Evolutionary conservation across 768 basidiomycete species (phyloP).

Genomic region (Phlegmacium glaucopus): DNA sequence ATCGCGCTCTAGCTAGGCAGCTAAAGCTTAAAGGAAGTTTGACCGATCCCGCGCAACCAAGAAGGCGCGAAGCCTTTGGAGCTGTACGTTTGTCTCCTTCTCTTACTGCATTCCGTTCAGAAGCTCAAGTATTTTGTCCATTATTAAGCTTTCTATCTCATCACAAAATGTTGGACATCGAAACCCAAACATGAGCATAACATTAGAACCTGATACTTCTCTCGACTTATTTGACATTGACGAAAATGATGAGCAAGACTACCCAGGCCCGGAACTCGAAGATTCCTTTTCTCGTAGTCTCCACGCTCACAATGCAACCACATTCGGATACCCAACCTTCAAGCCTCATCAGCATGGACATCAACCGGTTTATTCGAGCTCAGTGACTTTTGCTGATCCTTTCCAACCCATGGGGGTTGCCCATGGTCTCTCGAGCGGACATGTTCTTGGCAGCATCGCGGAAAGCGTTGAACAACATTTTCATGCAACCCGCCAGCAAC

Average conservation of each 20-base stretch:
- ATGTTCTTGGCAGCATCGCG: slow-evolving; percentile 32
- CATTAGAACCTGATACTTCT: slow-evolving; percentile 39
- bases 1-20: slow-evolving; percentile 48
- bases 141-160: slow-evolving; percentile 29
- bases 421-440: slow-evolving; percentile 17
- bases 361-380: slow-evolving; percentile 22
- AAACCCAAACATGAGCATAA: slow-evolving; percentile 30
- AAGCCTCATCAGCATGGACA: slow-evolving; percentile 21
- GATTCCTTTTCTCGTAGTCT: slow-evolving; percentile 36
- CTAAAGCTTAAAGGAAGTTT: slow-evolving; percentile 66
- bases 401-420: slow-evolving; percentile 28
- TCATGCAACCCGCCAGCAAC: slow-evolving; percentile 31
- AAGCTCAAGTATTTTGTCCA: background rate
- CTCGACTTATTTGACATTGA: slow-evolving; percentile 71
- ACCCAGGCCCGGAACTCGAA: slow-evolving; percentile 27
- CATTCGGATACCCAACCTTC: slow-evolving; percentile 36
- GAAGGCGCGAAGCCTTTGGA: slow-evolving; percentile 43
- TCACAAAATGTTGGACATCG: slow-evolving; percentile 25
- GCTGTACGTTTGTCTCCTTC: slow-evolving; percentile 24
- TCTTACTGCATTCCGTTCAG: slow-evolving; percentile 11
- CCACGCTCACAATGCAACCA: slow-evolving; percentile 26
- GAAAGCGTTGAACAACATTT: slow-evolving; percentile 43
- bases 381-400: slow-evolving; percentile 35
- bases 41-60: slow-evolving; percentile 64
- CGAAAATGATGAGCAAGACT: slow-evolving; percentile 56